These are phyloP conservation scores for Chlamydomonas sp. DNA, from an alignment of 139 green algal species.

Conservation along the genomic window DNA sequence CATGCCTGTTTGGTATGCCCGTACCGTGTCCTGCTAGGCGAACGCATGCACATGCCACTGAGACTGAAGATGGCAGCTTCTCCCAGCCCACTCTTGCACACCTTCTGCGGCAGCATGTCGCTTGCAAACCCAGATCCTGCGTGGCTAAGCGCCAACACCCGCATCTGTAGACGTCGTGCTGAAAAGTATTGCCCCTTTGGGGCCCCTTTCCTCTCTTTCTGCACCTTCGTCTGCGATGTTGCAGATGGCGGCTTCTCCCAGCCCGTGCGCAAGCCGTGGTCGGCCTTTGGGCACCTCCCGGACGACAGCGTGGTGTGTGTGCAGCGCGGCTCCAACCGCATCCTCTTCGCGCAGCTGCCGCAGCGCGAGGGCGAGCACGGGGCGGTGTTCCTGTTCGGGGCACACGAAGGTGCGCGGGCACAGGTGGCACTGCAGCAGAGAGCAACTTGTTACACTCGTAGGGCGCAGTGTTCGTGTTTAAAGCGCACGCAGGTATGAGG, in stretches of 20 bases:
- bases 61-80: neutral
- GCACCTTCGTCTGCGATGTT: no score
- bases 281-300: slow-evolving; percentile 8
- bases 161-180: neutral
- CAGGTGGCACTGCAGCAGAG: neutral
- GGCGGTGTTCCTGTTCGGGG: slow-evolving; percentile 34
- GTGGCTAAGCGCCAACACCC: neutral
- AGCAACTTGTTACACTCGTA: neutral
- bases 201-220: neutral
- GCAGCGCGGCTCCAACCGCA: slow-evolving; percentile 9
- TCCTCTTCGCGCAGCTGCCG: slow-evolving; percentile 46
- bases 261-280: slow-evolving; percentile 30
- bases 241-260: slow-evolving; percentile 6
- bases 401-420: slow-evolving; percentile 18
- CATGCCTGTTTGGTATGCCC: no score
- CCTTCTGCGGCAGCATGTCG: neutral
- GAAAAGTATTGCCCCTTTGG: neutral
- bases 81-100: neutral
- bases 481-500: neutral
- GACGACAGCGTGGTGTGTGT: slow-evolving; percentile 35
- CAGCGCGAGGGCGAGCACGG: slow-evolving; percentile 23
- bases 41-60: neutral
- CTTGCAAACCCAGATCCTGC: neutral
- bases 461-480: neutral
- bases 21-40: neutral